Evolutionary conservation across 2,329 filamentous ascomycete species (phyloP), one percentile per base, ranked within the genome.

Genomic region (Juglanconis sp.): DNA sequence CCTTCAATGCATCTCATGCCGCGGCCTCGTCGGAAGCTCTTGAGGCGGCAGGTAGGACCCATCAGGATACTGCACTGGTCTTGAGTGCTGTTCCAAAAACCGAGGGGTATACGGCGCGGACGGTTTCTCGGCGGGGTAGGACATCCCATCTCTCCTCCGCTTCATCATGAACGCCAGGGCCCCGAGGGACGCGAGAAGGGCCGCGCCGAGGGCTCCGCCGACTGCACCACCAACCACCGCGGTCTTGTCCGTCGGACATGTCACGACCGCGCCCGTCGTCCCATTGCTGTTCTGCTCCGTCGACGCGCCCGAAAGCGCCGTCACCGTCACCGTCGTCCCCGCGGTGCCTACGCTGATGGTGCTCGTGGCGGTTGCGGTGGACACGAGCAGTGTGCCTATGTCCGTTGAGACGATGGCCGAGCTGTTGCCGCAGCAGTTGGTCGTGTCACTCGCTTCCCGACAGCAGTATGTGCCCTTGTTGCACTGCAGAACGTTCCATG

Each of bases 171-270:
- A 60, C 0, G 57, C 63, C 9, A 68, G 35, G 3, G 62, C 63
- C 6, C 61, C 67, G 3, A 68, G 57, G 3, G 66, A 65, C 2
- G 63, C 66, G 15, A 68, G 57, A 30, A 68, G 56, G 30, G 63
- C 66, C n/a, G 62, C 64, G 5, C 66, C 66, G 4, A 68, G 58
- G 4, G 57, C 62, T 30, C 64, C 65, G 9, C 67, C 65, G 2
- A 68, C 64, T 1, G 65, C 65, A 4, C 65, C 66, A 9, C 65
- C 66, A 31, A 68, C 65, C 3, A 65, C 59, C 1, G 63, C 65
- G 11, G 65, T 57, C 6, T 65, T 68, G 51, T 67, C 62, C 35
- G 63, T 62, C 1, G 67, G 66, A 31, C 67, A 68, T 13, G 38
- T 46, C 35, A 44, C 17, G 17, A 5, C 47, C 15, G 48, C 47